Evolutionary conservation across 441 rosid species (phyloP), one percentile per base, ranked within the genome.

Genomic region (Erodium moschatum): DNA sequence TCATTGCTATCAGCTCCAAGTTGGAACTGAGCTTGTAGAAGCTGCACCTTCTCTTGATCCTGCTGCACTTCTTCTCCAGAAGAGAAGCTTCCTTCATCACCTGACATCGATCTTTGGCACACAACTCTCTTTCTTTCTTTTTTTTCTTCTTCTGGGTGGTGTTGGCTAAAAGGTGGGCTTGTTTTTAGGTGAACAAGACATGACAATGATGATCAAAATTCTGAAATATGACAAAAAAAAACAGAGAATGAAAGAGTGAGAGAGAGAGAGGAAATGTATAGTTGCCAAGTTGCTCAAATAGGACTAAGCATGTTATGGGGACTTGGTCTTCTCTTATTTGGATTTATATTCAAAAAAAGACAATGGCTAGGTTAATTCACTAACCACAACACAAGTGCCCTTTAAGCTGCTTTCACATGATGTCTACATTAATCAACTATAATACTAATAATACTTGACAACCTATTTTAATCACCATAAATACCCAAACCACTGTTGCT

Each of bases 21-120:
- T 56, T 69, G 40, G 64, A n/a, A 77, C 61, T 0, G 84, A 70
- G 70, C 75, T 52, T 15, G 20, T 48, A 69, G 74, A 21, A 48
- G 81, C 4, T 44, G 68, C 67, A 64, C 77, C 48, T 74, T 78
- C 4, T 79, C 78, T 58, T 73, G 82, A 67, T 73, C 78, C 67
- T 78, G 86, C 19, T 80, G 86, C 52, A 77, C 84, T 77, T 82
- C 84, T 68, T 84, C 89, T 60, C 84, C 88, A 38, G 94, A 86
- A 75, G 90, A 85, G 83, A 85, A 80, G 80, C 89, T 88, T 33
- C 89, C 87, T 64, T 82, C 94, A 64, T 82, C 87, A 40, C 85
- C 87, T 70, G 84, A 74, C 76, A 85, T n/a, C n/a, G n/a, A n/a
- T n/a, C n/a, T n/a, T n/a, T n/a, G n/a, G n/a, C n/a, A n/a, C n/a